Base-by-base conservation (phyloP, 2,329 filamentous ascomycete genomes). In the Pseudogymnoascus sp. region DNA sequence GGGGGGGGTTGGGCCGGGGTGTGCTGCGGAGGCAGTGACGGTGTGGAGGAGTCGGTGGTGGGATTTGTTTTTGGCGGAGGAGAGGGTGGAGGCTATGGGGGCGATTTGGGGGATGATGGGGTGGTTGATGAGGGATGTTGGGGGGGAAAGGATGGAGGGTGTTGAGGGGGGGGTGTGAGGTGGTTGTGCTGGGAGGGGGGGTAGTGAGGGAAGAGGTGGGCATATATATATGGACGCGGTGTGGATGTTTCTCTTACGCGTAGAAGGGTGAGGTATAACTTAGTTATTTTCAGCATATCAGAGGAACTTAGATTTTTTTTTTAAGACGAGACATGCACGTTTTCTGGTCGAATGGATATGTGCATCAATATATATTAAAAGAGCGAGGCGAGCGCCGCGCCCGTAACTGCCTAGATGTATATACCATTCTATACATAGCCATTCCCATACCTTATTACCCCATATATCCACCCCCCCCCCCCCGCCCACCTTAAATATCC, bases 31-130 rank as follows among this genome's bases (percentile, higher is more conserved):
- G n/a, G n/a, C n/a, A n/a, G n/a, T n/a, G n/a, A n/a, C n/a, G n/a
- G n/a, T n/a, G n/a, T n/a, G n/a, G n/a, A n/a, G n/a, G n/a, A n/a
- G n/a, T n/a, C n/a, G n/a, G n/a, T n/a, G n/a, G n/a, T n/a, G n/a
- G n/a, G n/a, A n/a, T n/a, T n/a, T n/a, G n/a, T n/a, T n/a, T n/a
- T n/a, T n/a, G n/a, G n/a, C n/a, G n/a, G n/a, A n/a, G n/a, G n/a
- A n/a, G n/a, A n/a, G n/a, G n/a, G n/a, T 26, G 26, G 26, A 26
- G 67, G 84, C 83, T 2, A 81, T 87, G 81, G 74, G 78, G 66
- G 66, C 82, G 9, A 67, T 86, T 1, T 88, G 85, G 85, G 78
- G 77, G 3, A 76, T 87, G 71, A 84, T 86, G 80, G 78, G 78
- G 1, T 87, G 47, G 47, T 31, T 53, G 36, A 40, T 40, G 36